Conservation (phyloP, 495 filamentous ascomycete genomes). For the Pyrenula aspistea region DNA sequence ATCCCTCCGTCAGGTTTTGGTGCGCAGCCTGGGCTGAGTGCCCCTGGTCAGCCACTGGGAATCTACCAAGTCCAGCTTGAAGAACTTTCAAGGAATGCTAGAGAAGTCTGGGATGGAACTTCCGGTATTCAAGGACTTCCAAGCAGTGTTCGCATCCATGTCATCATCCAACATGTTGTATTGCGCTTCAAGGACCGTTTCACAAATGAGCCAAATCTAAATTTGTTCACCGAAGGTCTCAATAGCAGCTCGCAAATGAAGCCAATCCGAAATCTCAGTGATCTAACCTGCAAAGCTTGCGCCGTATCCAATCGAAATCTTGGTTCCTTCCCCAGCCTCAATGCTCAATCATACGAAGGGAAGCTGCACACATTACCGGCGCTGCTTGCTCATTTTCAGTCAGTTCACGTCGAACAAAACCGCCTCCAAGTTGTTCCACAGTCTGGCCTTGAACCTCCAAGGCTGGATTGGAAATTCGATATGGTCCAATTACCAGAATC, state of each 20-base stretch:
- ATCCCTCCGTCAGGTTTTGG: background rate
- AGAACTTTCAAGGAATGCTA: conserved; percentile 41
- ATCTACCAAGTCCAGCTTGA: conserved; percentile 42
- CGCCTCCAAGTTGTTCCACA: conserved; percentile 14
- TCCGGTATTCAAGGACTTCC: conserved; percentile 50
- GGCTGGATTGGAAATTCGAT: conserved; percentile 50
- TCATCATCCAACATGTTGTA: conserved; percentile 49
- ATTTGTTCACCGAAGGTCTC: conserved; percentile 55
- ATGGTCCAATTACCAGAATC: conserved; percentile 59
- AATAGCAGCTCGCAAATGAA: conserved; percentile 52
- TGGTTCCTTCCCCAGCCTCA: conserved; percentile 1
- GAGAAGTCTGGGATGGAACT: conserved; percentile 49
- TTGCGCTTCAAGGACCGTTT: conserved; percentile 42
- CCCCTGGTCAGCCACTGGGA: conserved; percentile 12
- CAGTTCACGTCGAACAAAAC: conserved; percentile 33
- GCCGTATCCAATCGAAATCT: conserved; percentile 20
- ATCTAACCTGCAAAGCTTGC: conserved; percentile 53
- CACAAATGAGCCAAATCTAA: conserved; percentile 38
- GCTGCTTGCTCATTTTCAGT: conserved; percentile 57
- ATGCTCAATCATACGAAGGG: conserved; percentile 14
- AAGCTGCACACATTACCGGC: conserved; percentile 48
- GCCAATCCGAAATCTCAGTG: conserved; percentile 53
- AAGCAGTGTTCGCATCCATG: conserved; percentile 47
- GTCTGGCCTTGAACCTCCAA: conserved; percentile 7
- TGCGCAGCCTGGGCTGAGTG: background rate